Base-by-base conservation (phyloP, 83 land plant genomes). In the Thuja plicata region DNA sequence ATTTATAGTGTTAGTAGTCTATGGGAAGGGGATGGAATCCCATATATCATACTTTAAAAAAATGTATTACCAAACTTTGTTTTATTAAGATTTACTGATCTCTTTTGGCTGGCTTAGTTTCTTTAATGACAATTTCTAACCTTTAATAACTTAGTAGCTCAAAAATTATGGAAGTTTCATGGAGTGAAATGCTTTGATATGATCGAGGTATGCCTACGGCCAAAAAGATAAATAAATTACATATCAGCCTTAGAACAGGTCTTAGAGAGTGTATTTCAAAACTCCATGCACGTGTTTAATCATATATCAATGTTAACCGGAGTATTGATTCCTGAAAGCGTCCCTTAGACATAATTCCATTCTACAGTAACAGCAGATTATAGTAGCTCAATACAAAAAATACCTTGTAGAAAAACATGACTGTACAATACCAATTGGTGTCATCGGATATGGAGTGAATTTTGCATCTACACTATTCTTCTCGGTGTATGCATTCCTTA, bases 371-470 rank as follows among this genome's bases (percentile, higher is more conserved):
- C 48, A 55, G 60, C 21, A 43, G 62, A 32, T 32, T n/a, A 45
- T 30, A 66, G 40, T 7, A 32, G 35, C 38, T 43, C 43, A 41
- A 82, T 62, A 8, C 27, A n/a, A 38, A 17, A 80, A 50, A 30
- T 92, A 98, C 99, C 99, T 95, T 71, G 97, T 96, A 88, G 98
- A 94, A 89, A 96, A 98, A 90, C 99, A 98, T 50, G 99, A 98
- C 45, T 94, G 93, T 19, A 98, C 90, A 17, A 89, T 83, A 30
- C 94, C 99, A 85, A 98, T 97, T 15, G 99, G 99, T 46, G 90
- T 90, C 97, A 98, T 95, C 21, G 99, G 99, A 91, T 92, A 98
- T 43, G 97, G 87, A 45, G 88, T 89, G 37, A 38, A 32, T 35
- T 88, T 85, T 12, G 86, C 45, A 71, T 88, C 91, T 27, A 91